These are phyloP conservation scores for Cercospora nicotianae DNA, from an alignment of 2,329 filamentous ascomycete genomes.

Conservation along the genomic window DNA sequence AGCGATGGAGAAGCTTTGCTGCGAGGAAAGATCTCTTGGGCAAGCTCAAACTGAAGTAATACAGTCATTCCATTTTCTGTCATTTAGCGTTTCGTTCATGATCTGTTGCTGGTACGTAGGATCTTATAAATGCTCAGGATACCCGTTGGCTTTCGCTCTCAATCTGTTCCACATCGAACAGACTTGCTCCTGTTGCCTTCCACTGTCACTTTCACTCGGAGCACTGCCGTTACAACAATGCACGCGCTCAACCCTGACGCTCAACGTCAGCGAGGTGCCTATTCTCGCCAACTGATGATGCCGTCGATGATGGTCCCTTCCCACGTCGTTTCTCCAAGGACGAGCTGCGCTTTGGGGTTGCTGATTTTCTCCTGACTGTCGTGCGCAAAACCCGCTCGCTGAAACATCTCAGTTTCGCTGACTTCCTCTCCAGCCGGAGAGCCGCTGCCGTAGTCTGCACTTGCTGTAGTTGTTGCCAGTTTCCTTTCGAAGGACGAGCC, in stretches of 20 bases:
- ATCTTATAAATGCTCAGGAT: neutral
- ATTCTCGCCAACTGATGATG: conserved; percentile 5
- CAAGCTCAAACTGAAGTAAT: conserved; percentile 18
- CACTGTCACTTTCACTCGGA: neutral
- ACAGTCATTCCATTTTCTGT: neutral
- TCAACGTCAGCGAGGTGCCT: conserved; percentile 1
- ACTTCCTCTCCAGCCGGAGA: neutral
- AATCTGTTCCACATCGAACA: neutral
- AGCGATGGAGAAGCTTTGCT: conserved; percentile 73
- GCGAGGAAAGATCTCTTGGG: conserved; percentile 69
- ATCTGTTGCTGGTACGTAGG: neutral
- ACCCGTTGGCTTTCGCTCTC: neutral
- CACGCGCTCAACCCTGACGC: neutral
- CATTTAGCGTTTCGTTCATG: conserved; percentile 2
- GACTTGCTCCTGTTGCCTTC: neutral
- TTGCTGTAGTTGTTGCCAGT: neutral
- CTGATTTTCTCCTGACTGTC: neutral
- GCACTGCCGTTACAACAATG: neutral
- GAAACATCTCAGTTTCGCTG: conserved; percentile 12
- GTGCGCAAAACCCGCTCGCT: conserved; percentile 10
- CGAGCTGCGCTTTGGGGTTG: conserved; percentile 4
- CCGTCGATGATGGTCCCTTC: conserved; percentile 8
- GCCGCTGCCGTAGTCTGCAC: neutral
- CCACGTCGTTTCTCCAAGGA: conserved; percentile 2
- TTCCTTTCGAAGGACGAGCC: neutral